These are phyloP conservation scores for Wickerhamiella australiensis DNA, from an alignment of 805 yeast genomes.

Conservation along the genomic window DNA sequence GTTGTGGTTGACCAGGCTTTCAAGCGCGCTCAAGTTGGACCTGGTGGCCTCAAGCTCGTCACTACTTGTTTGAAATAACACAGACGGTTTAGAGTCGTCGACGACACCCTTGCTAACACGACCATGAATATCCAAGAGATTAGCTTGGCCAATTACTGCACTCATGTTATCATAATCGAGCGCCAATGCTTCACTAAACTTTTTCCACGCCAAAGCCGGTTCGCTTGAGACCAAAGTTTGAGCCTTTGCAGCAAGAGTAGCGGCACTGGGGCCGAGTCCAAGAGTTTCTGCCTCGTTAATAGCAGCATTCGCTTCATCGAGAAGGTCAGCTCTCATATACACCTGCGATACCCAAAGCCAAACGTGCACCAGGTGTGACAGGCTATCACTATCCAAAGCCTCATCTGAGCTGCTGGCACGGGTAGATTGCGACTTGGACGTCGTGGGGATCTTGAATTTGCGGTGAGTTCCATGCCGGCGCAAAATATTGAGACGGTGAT, in stretches of 20 bases:
- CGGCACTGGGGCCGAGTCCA: slow-evolving; percentile 33
- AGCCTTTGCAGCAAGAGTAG: slow-evolving; percentile 26
- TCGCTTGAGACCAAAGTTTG: slow-evolving; percentile 10
- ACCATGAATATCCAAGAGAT: slow-evolving; percentile 3
- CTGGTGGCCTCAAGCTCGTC: slow-evolving; percentile 12
- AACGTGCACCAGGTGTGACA: slow-evolving; percentile 25
- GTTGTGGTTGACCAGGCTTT: slow-evolving; percentile 19
- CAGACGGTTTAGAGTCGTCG: slow-evolving; percentile 1
- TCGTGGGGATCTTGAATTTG: not conserved
- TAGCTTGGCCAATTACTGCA: slow-evolving; percentile 19
- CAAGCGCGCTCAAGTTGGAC: slow-evolving; percentile 14
- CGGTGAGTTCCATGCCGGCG: not conserved
- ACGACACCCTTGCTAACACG: not conserved
- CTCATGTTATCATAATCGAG: slow-evolving; percentile 16
- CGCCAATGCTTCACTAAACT: slow-evolving; percentile 16
- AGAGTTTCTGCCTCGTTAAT: slow-evolving; percentile 56
- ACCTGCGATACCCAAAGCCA: slow-evolving; percentile 69
- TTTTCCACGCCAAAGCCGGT: slow-evolving; percentile 15
- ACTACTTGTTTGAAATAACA: slow-evolving; percentile 3
- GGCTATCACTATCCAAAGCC: not conserved
- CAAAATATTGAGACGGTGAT: not conserved
- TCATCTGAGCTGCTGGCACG: not conserved
- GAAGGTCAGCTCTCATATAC: slow-evolving; percentile 43
- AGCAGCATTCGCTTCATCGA: slow-evolving; percentile 56
- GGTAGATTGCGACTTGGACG: not conserved